A percentile compares a stretch with the other conserved stretches of the same genome.
These are phyloP conservation scores for Ambrosiella xylebori DNA, from an alignment of 2,329 filamentous ascomycete species.

Conservation along the genomic window DNA sequence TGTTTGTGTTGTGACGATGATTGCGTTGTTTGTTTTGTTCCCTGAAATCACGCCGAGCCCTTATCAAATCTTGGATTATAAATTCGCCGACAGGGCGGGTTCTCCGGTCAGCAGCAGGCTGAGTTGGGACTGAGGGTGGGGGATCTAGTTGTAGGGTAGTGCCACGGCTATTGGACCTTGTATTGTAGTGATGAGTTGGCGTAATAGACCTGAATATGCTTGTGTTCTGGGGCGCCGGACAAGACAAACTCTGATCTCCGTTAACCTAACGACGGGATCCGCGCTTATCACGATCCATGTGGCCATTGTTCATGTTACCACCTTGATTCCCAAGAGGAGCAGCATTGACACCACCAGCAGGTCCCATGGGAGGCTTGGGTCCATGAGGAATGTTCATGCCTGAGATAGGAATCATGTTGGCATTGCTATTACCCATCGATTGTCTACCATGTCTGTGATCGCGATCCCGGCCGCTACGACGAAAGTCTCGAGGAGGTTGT, in stretches of 20 bases:
- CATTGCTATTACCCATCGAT: background rate
- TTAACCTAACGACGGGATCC: slow-evolving; percentile 19
- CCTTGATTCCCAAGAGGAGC: slow-evolving; percentile 9
- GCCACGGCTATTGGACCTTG: background rate
- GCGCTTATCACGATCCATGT: slow-evolving; percentile 20
- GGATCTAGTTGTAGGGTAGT: background rate
- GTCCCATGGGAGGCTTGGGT: slow-evolving; percentile 2
- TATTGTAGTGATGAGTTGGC: background rate
- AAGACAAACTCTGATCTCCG: background rate
- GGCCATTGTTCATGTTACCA: slow-evolving; percentile 17
- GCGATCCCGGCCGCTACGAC: slow-evolving; percentile 14
- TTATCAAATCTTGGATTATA: background rate
- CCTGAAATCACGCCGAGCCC: background rate
- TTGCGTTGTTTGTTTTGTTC: background rate
- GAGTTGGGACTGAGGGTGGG: background rate
- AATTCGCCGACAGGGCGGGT: background rate
- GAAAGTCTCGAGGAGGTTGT: slow-evolving; percentile 16
- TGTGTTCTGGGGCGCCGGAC: background rate
- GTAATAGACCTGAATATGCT: background rate
- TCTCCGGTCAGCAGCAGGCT: background rate
- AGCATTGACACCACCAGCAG: slow-evolving; percentile 10
- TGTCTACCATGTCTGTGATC: slow-evolving; percentile 10
- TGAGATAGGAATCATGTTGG: slow-evolving; percentile 8
- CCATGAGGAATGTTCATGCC: background rate
- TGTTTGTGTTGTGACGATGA: no score